These are phyloP conservation scores for Melaleuca quinquenervia DNA, from an alignment of 345 rosid species.

Conservation along the genomic window DNA sequence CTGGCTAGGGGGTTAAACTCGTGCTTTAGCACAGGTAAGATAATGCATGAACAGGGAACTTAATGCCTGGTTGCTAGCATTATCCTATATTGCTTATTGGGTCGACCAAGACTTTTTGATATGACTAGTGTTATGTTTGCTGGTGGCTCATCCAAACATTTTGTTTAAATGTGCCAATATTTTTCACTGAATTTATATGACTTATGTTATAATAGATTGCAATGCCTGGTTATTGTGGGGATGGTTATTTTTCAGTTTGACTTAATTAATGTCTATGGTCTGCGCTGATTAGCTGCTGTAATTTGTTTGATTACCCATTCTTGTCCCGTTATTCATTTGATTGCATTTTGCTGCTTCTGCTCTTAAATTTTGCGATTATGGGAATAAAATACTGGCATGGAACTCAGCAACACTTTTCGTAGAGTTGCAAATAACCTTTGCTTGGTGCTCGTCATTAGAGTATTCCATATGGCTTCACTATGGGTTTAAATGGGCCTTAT, in stretches of 20 bases:
- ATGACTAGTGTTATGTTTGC: not conserved
- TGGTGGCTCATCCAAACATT: not conserved
- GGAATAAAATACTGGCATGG: not conserved
- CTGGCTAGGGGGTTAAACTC: conserved; percentile 98
- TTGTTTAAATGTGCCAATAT: not conserved
- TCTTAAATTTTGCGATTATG: not conserved
- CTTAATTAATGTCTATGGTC: not conserved
- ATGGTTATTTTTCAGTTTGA: not conserved
- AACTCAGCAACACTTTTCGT: not conserved
- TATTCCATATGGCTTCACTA: not conserved
- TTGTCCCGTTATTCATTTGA: not conserved
- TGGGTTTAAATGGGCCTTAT: not conserved
- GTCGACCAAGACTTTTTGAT: not conserved
- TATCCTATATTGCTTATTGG: not conserved
- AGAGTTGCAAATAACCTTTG: not conserved
- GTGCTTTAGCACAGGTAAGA: conserved; percentile 88
- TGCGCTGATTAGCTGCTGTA: not conserved
- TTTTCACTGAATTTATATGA: not conserved
- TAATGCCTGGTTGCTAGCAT: not conserved
- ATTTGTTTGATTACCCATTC: not conserved
- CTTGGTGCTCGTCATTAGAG: not conserved
- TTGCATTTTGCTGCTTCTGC: not conserved
- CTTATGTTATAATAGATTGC: not conserved
- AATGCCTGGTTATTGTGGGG: not conserved
- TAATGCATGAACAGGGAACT: not conserved